Conservation (phyloP, 1,139 yeast species). For the Diutina pseudorugosa region DNA sequence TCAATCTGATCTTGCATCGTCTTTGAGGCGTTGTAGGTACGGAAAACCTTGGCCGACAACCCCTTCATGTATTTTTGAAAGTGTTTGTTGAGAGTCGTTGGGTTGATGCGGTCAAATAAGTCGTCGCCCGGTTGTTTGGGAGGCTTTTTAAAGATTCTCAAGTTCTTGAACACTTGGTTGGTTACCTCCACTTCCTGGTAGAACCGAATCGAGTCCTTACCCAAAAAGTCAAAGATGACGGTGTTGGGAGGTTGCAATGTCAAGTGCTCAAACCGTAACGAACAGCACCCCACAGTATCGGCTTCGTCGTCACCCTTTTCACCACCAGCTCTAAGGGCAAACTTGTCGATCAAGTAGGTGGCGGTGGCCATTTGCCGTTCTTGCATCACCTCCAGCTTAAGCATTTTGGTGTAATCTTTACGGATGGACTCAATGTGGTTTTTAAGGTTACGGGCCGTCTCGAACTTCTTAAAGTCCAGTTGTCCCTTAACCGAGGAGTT, state of each 20-base stretch:
- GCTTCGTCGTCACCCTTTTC: conserved; percentile 97
- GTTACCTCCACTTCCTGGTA: conserved; percentile 91
- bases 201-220: conserved; percentile 90
- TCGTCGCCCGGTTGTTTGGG: conserved; percentile 91
- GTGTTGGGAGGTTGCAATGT: conserved; percentile 76
- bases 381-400: conserved; percentile 69
- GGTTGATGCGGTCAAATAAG: conserved; percentile 81
- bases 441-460: conserved; percentile 79
- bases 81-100: conserved; percentile 71
- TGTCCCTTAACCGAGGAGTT: conserved; percentile 85
- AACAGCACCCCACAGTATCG: conserved; percentile 97
- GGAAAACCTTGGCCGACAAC: conserved; percentile 89
- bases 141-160: conserved; percentile 72
- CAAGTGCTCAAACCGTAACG: conserved; percentile 80
- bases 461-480: conserved; percentile 84
- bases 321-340: conserved; percentile 97
- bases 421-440: conserved; percentile 63
- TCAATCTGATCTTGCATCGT: conserved; percentile 95
- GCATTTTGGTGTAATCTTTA: conserved; percentile 55
- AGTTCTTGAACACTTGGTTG: conserved; percentile 76
- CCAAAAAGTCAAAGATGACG: conserved; percentile 87
- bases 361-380: conserved; percentile 93
- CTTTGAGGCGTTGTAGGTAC: conserved; percentile 93
- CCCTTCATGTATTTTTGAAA: conserved; percentile 88
- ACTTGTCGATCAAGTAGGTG: conserved; percentile 83